Evolutionary conservation across 352 stramenopile species (phyloP), one percentile per base, ranked within the genome.

Genomic region (Halophytophthora polymorphica): DNA sequence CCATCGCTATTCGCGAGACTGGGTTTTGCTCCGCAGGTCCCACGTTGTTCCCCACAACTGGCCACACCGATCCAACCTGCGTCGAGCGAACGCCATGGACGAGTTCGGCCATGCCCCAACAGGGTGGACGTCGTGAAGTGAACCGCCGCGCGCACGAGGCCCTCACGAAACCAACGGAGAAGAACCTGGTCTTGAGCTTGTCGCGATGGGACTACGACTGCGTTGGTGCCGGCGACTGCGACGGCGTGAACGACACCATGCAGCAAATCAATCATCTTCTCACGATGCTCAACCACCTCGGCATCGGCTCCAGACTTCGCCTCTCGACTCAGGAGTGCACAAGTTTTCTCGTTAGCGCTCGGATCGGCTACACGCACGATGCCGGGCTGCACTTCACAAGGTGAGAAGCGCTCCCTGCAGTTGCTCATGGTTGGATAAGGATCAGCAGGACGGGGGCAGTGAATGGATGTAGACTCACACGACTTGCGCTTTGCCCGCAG

Each of bases 151-250:
- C 25, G 25, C 25, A 31, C 8, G 25, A 31, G 4, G 25, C 25
- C 8, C 8, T 8, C 25, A 8, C 25, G 25, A 31, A 31, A 31
- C 25, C 25, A 31, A 31, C 25, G 25, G 8, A 31, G 25, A 31
- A 31, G 25, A 31, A 31, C 25, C 8, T 8, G 25, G 25, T 31
- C 4, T 8, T 31, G 4, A 31, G 8, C 8, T 41, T 64, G 39
- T 45, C 44, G 10, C 56, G 37, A 47, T 64, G 56, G 56, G 51
- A 55, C 21, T 64, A 55, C 28, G 50, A 64, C 38, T 50, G 22
- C 23, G 14, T 8, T 35, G 28, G 23, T 8, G 17, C 46, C 22
- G 17, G 12, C 6, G 25, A 46, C 14, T 31, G 45, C 12, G 39
- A 21, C 19, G 43, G 25, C 8, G 25, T 4, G 25, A 31, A 31